These are phyloP conservation scores for Ceratocystis destructans DNA, from an alignment of 2,329 filamentous ascomycete genomes.

Conservation along the genomic window DNA sequence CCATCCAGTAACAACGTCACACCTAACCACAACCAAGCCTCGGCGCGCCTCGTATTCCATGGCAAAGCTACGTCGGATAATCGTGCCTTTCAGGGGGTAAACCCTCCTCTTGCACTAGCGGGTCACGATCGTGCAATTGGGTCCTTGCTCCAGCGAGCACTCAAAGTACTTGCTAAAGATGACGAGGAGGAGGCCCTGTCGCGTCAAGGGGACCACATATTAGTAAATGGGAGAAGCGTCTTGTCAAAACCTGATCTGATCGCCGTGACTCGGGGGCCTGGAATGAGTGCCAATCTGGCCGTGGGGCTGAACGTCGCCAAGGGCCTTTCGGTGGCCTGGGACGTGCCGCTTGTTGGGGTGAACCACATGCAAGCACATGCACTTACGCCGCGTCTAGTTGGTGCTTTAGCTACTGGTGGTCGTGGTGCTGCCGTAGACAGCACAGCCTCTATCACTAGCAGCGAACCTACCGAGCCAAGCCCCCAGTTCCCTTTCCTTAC, in stretches of 20 bases:
- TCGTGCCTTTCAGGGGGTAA: constrained; percentile 59
- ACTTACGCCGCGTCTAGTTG: constrained; percentile 66
- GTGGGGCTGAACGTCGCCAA: constrained; percentile 76
- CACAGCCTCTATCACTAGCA: not conserved
- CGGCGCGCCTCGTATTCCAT: constrained; percentile 58
- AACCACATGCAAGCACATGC: constrained; percentile 98
- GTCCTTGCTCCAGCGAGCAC: constrained; percentile 49
- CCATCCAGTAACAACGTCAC: not conserved
- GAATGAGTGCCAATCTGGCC: constrained; percentile 67
- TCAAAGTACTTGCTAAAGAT: constrained; percentile 27
- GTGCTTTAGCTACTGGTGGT: constrained; percentile 35
- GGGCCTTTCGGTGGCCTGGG: constrained; percentile 71
- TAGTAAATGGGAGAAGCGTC: constrained; percentile 23
- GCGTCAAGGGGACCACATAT: constrained; percentile 16
- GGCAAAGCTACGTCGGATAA: constrained; percentile 72
- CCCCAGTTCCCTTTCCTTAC: constrained; percentile 66
- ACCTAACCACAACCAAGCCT: not conserved
- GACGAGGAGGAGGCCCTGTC: constrained; percentile 11
- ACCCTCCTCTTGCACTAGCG: constrained; percentile 60
- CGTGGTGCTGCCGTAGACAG: not conserved
- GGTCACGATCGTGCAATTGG: constrained; percentile 64
- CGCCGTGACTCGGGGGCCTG: constrained; percentile 79
- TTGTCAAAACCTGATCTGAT: constrained; percentile 56
- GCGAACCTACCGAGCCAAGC: not conserved
- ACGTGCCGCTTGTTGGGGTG: constrained; percentile 67